Conservation (phyloP, 116 monocot species). For the Papilionanthe hybrid region DNA sequence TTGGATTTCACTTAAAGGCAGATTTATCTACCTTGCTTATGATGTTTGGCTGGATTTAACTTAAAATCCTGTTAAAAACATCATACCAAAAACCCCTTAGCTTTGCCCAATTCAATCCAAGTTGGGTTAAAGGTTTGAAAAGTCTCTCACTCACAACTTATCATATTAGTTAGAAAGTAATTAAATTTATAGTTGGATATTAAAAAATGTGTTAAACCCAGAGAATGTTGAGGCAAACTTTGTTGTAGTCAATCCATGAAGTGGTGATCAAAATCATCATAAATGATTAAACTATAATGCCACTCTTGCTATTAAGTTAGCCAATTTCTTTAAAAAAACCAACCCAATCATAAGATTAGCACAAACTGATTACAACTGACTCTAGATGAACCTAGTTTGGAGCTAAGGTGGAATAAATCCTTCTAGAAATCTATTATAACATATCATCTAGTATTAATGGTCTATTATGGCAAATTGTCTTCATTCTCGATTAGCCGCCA, state of each 20-base stretch:
- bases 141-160: not conserved
- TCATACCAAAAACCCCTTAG: no score
- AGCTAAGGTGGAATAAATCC: not conserved
- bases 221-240: not conserved
- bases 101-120: not conserved
- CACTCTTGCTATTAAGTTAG: not conserved
- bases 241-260: not conserved
- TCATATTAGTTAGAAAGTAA: no score
- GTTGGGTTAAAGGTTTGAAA: not conserved
- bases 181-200: no score
- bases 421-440: not conserved
- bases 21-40: no score
- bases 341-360: not conserved
- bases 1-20: no score
- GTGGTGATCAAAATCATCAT: not conserved
- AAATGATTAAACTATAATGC: not conserved
- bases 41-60: no score
- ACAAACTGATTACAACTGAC: not conserved
- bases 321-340: not conserved
- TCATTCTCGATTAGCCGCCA: not conserved
- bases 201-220: not conserved
- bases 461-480: not conserved
- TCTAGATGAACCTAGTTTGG: not conserved
- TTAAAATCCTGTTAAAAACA: no score
- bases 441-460: not conserved